phyloP scores from a whole-genome alignment of 768 basidiomycete genomes.

The Kwoniella botswanensis region DNA sequence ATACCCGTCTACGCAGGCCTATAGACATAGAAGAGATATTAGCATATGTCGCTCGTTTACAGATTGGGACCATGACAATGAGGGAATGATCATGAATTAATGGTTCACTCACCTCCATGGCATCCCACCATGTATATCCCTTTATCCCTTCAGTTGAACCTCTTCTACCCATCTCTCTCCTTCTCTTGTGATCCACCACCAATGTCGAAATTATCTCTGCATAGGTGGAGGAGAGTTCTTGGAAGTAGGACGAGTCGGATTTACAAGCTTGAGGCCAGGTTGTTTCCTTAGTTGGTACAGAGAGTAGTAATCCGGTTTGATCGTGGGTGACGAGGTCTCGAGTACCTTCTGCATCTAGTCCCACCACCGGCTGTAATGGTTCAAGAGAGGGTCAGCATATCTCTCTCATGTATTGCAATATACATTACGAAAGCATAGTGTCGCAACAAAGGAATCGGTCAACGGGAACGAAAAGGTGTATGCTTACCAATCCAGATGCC shows the following conservation, averaged over 20 bases:
- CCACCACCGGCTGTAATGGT: constrained; percentile 58
- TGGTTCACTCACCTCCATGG: constrained; percentile 54
- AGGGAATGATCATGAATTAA: no score
- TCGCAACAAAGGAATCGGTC: no score
- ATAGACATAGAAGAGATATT: background rate
- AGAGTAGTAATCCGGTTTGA: constrained; percentile 50
- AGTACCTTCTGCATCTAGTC: constrained; percentile 61
- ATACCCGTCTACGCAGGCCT: constrained; percentile 58
- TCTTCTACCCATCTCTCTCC: constrained; percentile 43
- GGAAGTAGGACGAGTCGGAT: constrained; percentile 37
- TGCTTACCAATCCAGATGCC: constrained; percentile 59
- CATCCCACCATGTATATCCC: constrained; percentile 58
- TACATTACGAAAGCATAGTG: no score
- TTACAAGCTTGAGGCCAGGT: constrained; percentile 35
- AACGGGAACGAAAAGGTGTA: no score
- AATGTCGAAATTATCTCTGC: constrained; percentile 41
- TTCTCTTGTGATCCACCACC: constrained; percentile 29
- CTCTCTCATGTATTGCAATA: no score
- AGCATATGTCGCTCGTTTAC: background rate
- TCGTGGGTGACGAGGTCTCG: constrained; percentile 56
- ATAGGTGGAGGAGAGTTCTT: constrained; percentile 37
- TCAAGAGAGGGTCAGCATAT: no score
- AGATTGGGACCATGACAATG: no score
- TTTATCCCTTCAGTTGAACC: constrained; percentile 51
- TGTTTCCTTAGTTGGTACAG: constrained; percentile 32